Conservation (phyloP, 1,139 yeast genomes). For the Protomyces pachydermus region DNA sequence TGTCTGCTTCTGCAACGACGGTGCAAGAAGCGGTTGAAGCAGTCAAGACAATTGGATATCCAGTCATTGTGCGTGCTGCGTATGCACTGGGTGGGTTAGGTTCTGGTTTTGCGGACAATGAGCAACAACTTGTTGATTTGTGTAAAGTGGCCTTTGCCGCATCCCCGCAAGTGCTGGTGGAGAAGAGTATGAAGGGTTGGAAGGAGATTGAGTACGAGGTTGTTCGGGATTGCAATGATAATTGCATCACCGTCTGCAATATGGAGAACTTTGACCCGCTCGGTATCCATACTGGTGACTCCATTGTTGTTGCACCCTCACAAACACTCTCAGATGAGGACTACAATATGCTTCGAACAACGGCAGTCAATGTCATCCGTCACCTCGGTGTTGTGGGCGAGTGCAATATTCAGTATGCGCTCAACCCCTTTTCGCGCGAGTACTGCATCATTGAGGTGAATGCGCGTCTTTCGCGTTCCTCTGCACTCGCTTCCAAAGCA, state of each 20-base stretch:
- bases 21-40: conserved; percentile 79
- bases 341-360: conserved; percentile 94
- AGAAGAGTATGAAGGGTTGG: conserved; percentile 98
- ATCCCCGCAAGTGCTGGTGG: conserved; percentile 93
- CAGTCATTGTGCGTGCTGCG: conserved; percentile 96
- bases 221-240: conserved; percentile 93
- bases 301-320: conserved; percentile 97
- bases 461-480: conserved; percentile 95
- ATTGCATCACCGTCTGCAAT: conserved; percentile 98
- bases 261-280: conserved; percentile 99
- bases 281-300: conserved; percentile 98
- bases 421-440: conserved; percentile 89
- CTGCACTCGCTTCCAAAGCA: conserved; percentile 97
- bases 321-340: conserved; percentile 97
- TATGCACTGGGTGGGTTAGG: conserved; percentile 97
- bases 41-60: conserved; percentile 83
- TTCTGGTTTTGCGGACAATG: conserved; percentile 94
- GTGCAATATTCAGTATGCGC: conserved; percentile 96
- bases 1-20: conserved; percentile 76
- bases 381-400: conserved; percentile 99
- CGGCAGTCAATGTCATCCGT: conserved; percentile 95
- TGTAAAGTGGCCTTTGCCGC: conserved; percentile 92
- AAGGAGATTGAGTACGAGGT: conserved; percentile 98
- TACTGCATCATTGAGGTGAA: conserved; percentile 97
- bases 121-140: conserved; percentile 71